Evolutionary conservation across 352 stramenopile genomes (phyloP), one percentile per base, ranked within the genome.

Genomic region (Globisporangium echinulatum): DNA sequence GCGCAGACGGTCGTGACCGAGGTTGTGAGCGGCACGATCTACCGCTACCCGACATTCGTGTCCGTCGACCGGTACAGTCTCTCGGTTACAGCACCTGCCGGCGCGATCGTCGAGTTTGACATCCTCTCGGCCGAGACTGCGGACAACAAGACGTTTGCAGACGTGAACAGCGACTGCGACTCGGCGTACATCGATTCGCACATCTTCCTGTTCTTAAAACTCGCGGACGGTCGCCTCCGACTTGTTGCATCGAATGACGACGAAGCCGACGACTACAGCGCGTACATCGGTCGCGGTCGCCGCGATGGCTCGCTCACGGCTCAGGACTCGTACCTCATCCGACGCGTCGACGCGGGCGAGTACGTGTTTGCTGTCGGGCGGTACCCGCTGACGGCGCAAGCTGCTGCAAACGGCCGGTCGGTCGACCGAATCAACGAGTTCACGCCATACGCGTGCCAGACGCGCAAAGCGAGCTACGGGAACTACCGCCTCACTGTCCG

Each of bases 111-210:
- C 38, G 77, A 88, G 59, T 79, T 90, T 49, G 73, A 90, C 59
- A 61, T 88, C 50, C 58, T 90, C 25, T 87, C 81, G 13, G 77
- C 80, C 68, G 81, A 88, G 65, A 87, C 76, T 6, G 58, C 58
- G 13, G 66, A 77, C 52, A 82, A 82, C 57, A 38, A 53, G 38
- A 79, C 69, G 37, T 82, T 82, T 58, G 36, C 64, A 0, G 81
- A 90, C 52, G 78, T 90, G 10, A 90, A 90, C 61, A 38, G 39
- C 7, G 76, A 90, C 56, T 90, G 81, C 49, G 81, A 90, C 64
- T 90, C 78, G 59, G 76, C 78, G 1, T 88, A 71, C 61, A 87
- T 90, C 47, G 78, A 88, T 66, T 82, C 81, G 15, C 73, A 87
- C 39, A 63, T 88, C 10, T 78, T 70, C 49, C 58, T 88, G 9